These are phyloP conservation scores for Ligustrum vulgare DNA, from an alignment of 257 asterid species.

Conservation along the genomic window DNA sequence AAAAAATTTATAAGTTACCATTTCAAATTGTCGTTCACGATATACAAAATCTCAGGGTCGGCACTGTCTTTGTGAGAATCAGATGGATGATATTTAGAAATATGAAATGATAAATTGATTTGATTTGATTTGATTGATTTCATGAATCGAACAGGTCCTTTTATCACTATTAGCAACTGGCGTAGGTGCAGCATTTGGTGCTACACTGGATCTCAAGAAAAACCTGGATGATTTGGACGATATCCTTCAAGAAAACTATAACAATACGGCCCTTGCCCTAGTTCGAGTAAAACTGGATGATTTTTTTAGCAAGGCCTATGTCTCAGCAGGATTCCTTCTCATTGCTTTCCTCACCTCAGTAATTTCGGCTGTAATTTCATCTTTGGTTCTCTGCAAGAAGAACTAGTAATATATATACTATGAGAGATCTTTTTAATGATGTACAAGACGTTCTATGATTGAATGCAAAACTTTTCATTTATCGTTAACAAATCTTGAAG, in stretches of 20 bases:
- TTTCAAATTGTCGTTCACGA: too few relatives aligned
- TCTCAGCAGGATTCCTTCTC: slow-evolving; percentile 18
- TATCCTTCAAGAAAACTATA: neutral
- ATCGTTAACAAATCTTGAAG: too few relatives aligned
- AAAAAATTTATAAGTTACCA: too few relatives aligned
- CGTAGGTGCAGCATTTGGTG: slow-evolving; percentile 15
- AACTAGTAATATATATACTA: neutral
- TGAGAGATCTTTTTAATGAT: too few relatives aligned
- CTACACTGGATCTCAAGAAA: slow-evolving; percentile 8
- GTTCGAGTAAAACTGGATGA: slow-evolving; percentile 11
- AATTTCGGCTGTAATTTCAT: slow-evolving; percentile 26
- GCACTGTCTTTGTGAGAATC: too few relatives aligned
- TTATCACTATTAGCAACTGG: slow-evolving; percentile 13
- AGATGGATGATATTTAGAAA: neutral
- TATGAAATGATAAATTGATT: neutral
- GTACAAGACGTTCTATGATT: neutral
- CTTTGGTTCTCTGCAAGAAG: slow-evolving; percentile 24
- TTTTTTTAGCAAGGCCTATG: slow-evolving; percentile 14
- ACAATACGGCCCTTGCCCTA: neutral
- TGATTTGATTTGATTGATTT: neutral
- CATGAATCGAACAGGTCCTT: slow-evolving; percentile 5
- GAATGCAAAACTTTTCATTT: neutral
- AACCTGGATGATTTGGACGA: slow-evolving; percentile 4
- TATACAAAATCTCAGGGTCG: too few relatives aligned
- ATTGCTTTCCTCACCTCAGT: slow-evolving; percentile 9